These are phyloP conservation scores for Petunia hybrid DNA, from an alignment of 305 asterid species.

Conservation along the genomic window DNA sequence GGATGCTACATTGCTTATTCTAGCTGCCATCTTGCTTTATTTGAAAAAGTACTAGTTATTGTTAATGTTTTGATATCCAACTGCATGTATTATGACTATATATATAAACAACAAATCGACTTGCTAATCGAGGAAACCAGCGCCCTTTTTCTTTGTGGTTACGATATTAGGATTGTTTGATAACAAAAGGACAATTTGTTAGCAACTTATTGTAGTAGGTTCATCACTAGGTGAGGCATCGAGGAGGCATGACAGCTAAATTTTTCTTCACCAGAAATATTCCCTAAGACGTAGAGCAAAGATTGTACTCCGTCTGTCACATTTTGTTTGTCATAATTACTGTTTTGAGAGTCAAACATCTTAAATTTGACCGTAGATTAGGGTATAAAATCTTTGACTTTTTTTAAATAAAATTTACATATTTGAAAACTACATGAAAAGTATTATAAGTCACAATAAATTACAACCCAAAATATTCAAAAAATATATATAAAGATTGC, in stretches of 20 bases:
- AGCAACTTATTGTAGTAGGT: conserved; percentile 32
- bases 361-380: too few species aligned
- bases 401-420: too few species aligned
- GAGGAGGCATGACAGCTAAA: conserved; percentile 60
- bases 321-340: too few species aligned
- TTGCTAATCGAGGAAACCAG: conserved; percentile 22
- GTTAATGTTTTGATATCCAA: conserved; percentile 23
- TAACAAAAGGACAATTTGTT: conserved; percentile 36
- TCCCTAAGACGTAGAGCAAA: not conserved
- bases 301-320: too few species aligned
- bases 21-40: conserved; percentile 45
- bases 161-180: not conserved
- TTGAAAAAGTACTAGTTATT: not conserved
- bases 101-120: conserved; percentile 28
- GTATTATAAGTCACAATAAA: too few species aligned
- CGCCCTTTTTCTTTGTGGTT: conserved; percentile 21
- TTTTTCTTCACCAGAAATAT: conserved; percentile 40
- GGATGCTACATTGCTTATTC: conserved; percentile 35
- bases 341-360: too few species aligned
- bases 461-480: too few species aligned
- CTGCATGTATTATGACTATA: conserved; percentile 29
- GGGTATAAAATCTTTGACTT: too few species aligned
- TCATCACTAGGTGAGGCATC: conserved; percentile 40
- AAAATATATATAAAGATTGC: too few species aligned
- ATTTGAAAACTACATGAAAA: too few species aligned